phyloP scores from a whole-genome alignment of 441 rosid species.

The Sinapis alba region DNA sequence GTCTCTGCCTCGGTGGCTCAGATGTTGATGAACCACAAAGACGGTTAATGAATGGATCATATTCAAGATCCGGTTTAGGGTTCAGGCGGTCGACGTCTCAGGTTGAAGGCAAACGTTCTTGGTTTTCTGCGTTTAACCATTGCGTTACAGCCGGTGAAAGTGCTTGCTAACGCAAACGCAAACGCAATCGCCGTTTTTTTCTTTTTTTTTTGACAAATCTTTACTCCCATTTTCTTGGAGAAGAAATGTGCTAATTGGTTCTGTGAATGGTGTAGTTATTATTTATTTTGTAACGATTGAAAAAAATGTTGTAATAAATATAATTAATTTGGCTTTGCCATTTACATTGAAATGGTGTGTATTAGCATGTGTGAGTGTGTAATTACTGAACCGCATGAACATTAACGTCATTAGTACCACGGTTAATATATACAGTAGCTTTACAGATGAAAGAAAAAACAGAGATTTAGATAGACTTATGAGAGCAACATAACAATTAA shows the following conservation, averaged over 20 bases:
- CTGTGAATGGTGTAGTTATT: slow-evolving; percentile 33
- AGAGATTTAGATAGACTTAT: not conserved
- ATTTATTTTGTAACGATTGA: slow-evolving; percentile 32
- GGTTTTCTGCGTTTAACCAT: slow-evolving; percentile 78
- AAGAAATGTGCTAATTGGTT: slow-evolving; percentile 28
- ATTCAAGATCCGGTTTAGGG: slow-evolving; percentile 57
- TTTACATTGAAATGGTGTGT: slow-evolving; percentile 19
- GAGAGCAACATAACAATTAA: not conserved
- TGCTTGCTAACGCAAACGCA: slow-evolving; percentile 71
- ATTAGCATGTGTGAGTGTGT: slow-evolving; percentile 2
- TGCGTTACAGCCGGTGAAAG: slow-evolving; percentile 57
- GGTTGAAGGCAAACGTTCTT: slow-evolving; percentile 59
- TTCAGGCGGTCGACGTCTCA: slow-evolving; percentile 56
- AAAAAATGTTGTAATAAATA: slow-evolving; percentile 19
- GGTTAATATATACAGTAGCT: not conserved
- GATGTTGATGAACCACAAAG: slow-evolving; percentile 45
- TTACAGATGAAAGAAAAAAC: not conserved
- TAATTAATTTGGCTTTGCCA: slow-evolving; percentile 23
- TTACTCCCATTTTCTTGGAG: slow-evolving; percentile 18
- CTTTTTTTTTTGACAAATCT: not conserved
- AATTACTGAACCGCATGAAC: slow-evolving; percentile 9
- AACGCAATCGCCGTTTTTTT: slow-evolving; percentile 1
- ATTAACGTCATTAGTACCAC: not conserved
- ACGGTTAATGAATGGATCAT: slow-evolving; percentile 34
- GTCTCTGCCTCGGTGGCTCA: slow-evolving; percentile 77